These are phyloP conservation scores for Eucalyptus sp. DNA, from an alignment of 345 rosid genomes.

Conservation along the genomic window DNA sequence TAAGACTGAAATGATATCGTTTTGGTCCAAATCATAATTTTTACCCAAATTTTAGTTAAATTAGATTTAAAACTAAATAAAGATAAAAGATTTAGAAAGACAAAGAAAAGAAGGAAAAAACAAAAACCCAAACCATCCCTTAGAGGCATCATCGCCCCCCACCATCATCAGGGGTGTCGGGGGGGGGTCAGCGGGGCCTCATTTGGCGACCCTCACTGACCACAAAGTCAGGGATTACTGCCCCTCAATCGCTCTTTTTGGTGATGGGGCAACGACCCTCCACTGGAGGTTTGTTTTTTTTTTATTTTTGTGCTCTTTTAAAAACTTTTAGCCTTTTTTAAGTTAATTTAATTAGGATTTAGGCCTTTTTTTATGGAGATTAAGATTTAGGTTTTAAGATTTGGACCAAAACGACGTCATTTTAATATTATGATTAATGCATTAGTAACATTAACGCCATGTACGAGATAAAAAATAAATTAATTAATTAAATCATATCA, in stretches of 20 bases:
- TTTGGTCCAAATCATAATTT: too few species aligned
- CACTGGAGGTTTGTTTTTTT: neutral
- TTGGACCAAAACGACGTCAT: accelerated
- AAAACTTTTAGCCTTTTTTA: neutral
- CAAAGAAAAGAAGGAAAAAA: neutral
- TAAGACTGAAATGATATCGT: too few species aligned
- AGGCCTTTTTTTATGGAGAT: neutral
- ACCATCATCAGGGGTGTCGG: neutral
- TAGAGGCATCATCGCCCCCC: neutral
- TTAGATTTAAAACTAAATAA: too few species aligned
- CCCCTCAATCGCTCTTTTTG: neutral
- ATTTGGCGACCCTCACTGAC: neutral
- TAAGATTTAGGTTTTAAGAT: neutral
- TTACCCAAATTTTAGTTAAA: neutral
- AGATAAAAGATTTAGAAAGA: neutral
- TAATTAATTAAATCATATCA: too few species aligned
- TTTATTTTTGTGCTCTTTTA: neutral
- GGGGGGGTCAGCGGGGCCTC: too few species aligned
- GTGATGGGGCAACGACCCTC: neutral
- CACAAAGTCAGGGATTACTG: neutral
- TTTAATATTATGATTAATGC: neutral
- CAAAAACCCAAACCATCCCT: neutral
- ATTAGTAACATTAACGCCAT: accelerated
- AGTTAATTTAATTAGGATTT: too few species aligned
- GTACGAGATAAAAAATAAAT: neutral